Base-by-base conservation (phyloP, 2,329 filamentous ascomycete genomes). In the Colletotrichum lentis region DNA sequence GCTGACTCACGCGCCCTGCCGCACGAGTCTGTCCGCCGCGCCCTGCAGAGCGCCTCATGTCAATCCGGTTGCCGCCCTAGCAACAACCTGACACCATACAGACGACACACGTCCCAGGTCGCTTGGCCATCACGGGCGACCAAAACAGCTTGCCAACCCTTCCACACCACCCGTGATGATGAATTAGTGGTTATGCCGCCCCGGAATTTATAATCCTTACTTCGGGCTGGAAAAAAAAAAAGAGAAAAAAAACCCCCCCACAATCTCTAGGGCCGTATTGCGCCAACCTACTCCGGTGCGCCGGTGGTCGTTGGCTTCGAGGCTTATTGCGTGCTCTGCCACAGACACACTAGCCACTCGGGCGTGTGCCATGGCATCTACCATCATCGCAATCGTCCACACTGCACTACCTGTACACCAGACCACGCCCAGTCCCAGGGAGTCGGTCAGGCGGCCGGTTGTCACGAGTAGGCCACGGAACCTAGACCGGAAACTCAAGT, bases 31-130 rank as follows among this genome's bases (percentile, higher is more conserved):
- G 50, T 39, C 44, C 24, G 57, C 16, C 16, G 49, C 62, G 65
- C 65, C 65, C 65, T 68, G 43, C 65, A 18, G 44, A 11, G 18
- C 61, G 62, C 65, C 65, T 55, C 65, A 65, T 56, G 65, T 56
- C 62, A 49, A 44, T 24, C 11, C 31, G 24, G 37, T 41, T 22
- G 27, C 31, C 20, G n/a, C 37, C 22, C 60, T 49, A 57, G 58
- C n/a, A 56, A 50, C 56, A n/a, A 18, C 8, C 20, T 7, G 37
- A n/a, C 46, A 47, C 43, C 3, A 22, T 18, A 44, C n/a, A 31
- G 27, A 31, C 27, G 27, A 31, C 27, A 8, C 27, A 31, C 27
- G n/a, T n/a, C n/a, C n/a, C n/a, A n/a, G n/a, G n/a, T n/a, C n/a
- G n/a, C n/a, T n/a, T n/a, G n/a, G n/a, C n/a, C n/a, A n/a, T n/a